Percentiles rank a stretch among this genome's conserved stretches.
Conservation (phyloP, 2,329 filamentous ascomycete genomes). For the Fusarium sublunatum region DNA sequence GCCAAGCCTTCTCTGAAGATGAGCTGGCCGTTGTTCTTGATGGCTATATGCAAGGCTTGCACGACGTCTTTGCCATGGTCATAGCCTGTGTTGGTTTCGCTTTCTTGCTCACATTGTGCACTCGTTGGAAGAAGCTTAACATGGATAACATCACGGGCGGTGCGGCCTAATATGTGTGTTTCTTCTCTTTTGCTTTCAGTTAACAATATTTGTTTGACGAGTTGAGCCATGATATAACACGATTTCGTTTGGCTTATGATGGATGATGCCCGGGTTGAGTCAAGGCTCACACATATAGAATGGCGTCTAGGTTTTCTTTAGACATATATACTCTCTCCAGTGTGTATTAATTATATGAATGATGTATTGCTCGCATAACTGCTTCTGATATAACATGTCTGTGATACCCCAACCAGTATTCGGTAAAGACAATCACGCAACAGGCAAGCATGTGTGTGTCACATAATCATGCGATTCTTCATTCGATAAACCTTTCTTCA, state of each 20-base stretch:
- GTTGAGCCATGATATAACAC: background rate
- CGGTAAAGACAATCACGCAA: no score
- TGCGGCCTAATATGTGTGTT: constrained; percentile 42
- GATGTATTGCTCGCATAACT: background rate
- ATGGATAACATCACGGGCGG: constrained; percentile 46
- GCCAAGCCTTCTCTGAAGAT: constrained; percentile 59
- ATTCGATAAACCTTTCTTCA: no score
- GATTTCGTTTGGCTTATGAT: background rate
- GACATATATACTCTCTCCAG: constrained; percentile 19
- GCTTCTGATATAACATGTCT: no score
- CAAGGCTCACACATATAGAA: constrained; percentile 14
- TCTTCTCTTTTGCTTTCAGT: background rate
- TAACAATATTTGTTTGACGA: background rate
- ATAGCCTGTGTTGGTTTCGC: constrained; percentile 60
- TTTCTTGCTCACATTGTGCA: constrained; percentile 49
- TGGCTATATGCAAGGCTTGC: constrained; percentile 73
- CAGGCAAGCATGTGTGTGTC: no score
- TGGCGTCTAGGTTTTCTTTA: constrained; percentile 16
- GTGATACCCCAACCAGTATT: no score
- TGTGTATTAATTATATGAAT: constrained; percentile 21
- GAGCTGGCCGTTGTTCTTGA: constrained; percentile 64
- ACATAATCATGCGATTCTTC: no score
- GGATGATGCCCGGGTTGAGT: background rate
- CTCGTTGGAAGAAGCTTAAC: constrained; percentile 55
- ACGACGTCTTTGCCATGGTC: constrained; percentile 70